Evolutionary conservation across 2,329 filamentous ascomycete species (phyloP).

Genomic region (Phialocephala sp.): DNA sequence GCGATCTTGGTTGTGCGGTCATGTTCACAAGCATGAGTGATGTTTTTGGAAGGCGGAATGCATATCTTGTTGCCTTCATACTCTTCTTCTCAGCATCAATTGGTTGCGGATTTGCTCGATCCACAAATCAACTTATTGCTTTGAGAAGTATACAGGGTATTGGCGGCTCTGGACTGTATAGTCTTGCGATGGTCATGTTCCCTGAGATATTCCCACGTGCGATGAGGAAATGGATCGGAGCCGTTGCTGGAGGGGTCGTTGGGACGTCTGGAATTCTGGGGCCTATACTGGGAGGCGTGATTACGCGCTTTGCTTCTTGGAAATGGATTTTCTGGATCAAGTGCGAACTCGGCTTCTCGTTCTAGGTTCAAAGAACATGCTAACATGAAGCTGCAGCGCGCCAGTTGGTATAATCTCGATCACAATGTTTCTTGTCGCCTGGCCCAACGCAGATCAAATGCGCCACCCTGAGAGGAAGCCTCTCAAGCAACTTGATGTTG

Average conservation of each 20-base stretch:
- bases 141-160: conserved; percentile 42
- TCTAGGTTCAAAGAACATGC: conserved; percentile 6
- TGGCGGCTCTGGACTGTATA: conserved; percentile 47
- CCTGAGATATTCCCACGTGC: conserved; percentile 54
- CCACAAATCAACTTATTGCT: conserved; percentile 47
- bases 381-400: conserved; percentile 46
- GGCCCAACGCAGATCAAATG: conserved; percentile 51
- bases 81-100: conserved; percentile 63
- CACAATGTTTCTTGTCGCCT: conserved; percentile 52
- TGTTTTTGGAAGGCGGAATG: conserved; percentile 57
- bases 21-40: conserved; percentile 60
- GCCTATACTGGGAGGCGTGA: conserved; percentile 34
- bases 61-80: conserved; percentile 55
- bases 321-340: conserved; percentile 62
- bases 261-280: conserved; percentile 31
- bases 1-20: conserved; percentile 62
- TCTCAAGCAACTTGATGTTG: conserved; percentile 52
- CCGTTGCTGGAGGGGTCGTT: conserved; percentile 51
- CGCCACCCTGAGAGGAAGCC: conserved; percentile 49
- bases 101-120: conserved; percentile 55
- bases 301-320: conserved; percentile 32
- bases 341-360: conserved; percentile 43
- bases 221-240: conserved; percentile 51
- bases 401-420: conserved; percentile 55
- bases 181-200: conserved; percentile 40